Conservation (phyloP, 352 stramenopile species). For the Aphanomyces invadans region DNA sequence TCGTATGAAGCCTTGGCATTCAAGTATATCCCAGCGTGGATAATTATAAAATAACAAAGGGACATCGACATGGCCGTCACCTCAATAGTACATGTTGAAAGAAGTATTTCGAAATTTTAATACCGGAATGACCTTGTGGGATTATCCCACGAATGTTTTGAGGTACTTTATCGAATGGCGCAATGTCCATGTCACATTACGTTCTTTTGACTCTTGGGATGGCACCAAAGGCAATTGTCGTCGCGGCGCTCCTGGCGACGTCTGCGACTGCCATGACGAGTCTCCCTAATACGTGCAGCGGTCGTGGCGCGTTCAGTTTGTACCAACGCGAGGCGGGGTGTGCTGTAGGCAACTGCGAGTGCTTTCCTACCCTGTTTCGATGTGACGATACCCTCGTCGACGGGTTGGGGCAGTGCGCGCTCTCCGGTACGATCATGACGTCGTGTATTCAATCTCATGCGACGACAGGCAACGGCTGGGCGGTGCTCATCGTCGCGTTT, state of each 20-base stretch:
- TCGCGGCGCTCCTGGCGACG: not conserved
- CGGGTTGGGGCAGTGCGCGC: slow-evolving; percentile 13
- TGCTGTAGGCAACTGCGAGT: slow-evolving; percentile 19
- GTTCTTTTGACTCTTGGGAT: not conserved
- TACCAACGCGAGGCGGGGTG: slow-evolving; percentile 18
- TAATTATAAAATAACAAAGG: too few species aligned
- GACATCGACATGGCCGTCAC: too few species aligned
- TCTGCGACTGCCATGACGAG: not conserved
- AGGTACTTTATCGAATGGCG: not conserved
- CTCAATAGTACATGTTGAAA: too few species aligned
- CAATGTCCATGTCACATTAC: not conserved
- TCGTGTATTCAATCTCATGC: not conserved
- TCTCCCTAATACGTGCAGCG: slow-evolving; percentile 16
- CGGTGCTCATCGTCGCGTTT: slow-evolving; percentile 14
- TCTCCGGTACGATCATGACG: slow-evolving; percentile 11
- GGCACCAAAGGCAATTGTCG: not conserved
- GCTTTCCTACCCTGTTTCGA: slow-evolving; percentile 10
- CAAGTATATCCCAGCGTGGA: too few species aligned
- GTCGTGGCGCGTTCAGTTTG: slow-evolving; percentile 14
- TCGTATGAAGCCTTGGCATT: too few species aligned
- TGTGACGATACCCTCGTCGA: slow-evolving; percentile 6
- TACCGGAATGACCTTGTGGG: not conserved
- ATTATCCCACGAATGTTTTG: too few species aligned
- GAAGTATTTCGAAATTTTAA: not conserved
- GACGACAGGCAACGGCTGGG: slow-evolving; percentile 4